phyloP scores from a whole-genome alignment of 371 early-diverging fungal genomes.

The Actinomortierella wolfii region DNA sequence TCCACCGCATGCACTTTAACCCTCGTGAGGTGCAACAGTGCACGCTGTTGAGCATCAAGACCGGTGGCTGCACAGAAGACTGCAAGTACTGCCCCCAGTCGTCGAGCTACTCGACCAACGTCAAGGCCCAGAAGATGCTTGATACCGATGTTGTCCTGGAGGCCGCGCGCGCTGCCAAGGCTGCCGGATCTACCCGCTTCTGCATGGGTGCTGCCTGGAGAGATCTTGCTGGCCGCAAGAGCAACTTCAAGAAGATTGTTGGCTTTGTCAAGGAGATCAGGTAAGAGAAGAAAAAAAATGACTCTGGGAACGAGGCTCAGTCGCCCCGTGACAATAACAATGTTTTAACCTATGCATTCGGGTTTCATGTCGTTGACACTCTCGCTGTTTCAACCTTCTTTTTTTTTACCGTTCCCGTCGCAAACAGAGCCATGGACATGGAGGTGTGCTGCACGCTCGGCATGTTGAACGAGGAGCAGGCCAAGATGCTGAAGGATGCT shows the following conservation, averaged over 20 bases:
- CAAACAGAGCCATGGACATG: conserved; percentile 82
- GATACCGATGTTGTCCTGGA: conserved; percentile 73
- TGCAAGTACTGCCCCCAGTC: conserved; percentile 90
- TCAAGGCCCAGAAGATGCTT: conserved; percentile 77
- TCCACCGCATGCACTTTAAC: conserved; percentile 77
- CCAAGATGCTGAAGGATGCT: conserved; percentile 79
- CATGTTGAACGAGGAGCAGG: conserved; percentile 82
- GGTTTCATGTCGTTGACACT: conserved; percentile 1
- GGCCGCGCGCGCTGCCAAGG: conserved; percentile 81
- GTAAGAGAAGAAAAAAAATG: conserved; percentile 45
- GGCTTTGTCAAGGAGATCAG: conserved; percentile 80
- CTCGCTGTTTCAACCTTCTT: conserved; percentile 2
- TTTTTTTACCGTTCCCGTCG: neutral
- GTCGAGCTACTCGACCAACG: conserved; percentile 73
- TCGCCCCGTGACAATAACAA: neutral
- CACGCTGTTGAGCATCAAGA: conserved; percentile 84
- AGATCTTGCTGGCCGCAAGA: conserved; percentile 81
- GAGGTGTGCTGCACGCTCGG: conserved; percentile 91
- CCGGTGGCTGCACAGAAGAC: conserved; percentile 90
- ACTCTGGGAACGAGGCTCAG: neutral
- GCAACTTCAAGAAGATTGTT: conserved; percentile 83
- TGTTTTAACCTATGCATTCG: no score
- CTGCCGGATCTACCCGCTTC: conserved; percentile 80
- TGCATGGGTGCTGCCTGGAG: conserved; percentile 92
- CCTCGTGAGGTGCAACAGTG: conserved; percentile 82